Evolutionary conservation across 2,329 filamentous ascomycete genomes (phyloP), one percentile per base, ranked within the genome.

Genomic region (Arthrinium phaeospermum): DNA sequence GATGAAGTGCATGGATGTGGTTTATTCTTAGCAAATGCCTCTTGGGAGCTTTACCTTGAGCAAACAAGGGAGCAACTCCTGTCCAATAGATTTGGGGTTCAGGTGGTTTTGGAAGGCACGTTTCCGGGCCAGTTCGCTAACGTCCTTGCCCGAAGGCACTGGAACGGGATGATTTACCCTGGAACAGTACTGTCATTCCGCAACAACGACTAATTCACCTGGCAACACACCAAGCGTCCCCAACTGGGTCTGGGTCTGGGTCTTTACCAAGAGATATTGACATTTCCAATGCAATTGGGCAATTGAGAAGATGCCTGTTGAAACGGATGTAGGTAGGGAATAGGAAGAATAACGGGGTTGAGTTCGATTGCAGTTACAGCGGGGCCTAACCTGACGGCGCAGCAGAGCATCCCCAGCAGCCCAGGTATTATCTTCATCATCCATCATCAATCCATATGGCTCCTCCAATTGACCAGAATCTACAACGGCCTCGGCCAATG

Each of bases 101-200:
- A 22, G 51, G 7, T 16, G 27, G 45, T 22, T 16, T 22, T 16
- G 45, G 45, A 6, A 57, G 51, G 24, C 37, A 64, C 57, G 57
- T 64, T 64, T 64, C 57, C 57, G 57, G 57, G 30, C 19, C 57
- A 64, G 57, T 10, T 64, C 34, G 57, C 22, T n/a, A n/a, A 64
- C 19, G n/a, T 24, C 22, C 27, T 30, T 30, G 27, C 27, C 34
- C 57, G 19, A n/a, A 64, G 19, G 7, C 53, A 41, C 30, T 64
- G 57, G 57, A 41, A 64, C 57, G 57, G 57, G 19, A 14, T 64
- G 57, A 41, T 41, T 41, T 64, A 64, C 34, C 57, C 57, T n/a
- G 57, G 34, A n/a, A 41, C 41, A n/a, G 34, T 22, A 13, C 4
- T 22, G 19, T 64, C 57, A 64, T 64, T 64, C 57, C 34, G 34